Evolutionary conservation across 257 asterid genomes (phyloP).

Genomic region (Solanum neorickii): DNA sequence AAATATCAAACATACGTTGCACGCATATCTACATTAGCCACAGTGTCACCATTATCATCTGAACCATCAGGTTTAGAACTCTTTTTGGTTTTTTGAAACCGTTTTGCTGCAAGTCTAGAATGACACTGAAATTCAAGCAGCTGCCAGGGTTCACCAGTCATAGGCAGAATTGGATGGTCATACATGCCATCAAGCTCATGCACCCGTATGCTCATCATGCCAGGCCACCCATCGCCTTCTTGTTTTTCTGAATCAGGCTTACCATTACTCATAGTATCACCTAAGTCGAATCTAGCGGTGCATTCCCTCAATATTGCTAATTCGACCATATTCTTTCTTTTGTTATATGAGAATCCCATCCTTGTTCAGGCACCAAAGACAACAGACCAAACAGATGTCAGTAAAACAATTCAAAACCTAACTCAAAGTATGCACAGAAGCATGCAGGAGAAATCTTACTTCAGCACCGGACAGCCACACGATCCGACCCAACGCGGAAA

Average conservation of each 20-base stretch:
- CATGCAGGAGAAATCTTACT: constrained; percentile 41
- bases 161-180: constrained; percentile 93
- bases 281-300: constrained; percentile 69
- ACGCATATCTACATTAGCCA: constrained; percentile 53
- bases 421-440: constrained; percentile 10
- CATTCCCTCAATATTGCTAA: constrained; percentile 86
- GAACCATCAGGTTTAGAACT: constrained; percentile 91
- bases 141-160: constrained; percentile 99
- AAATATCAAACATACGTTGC: constrained; percentile 44
- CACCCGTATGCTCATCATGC: constrained; percentile 98
- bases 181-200: constrained; percentile 99
- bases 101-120: constrained; percentile 94
- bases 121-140: constrained; percentile 94
- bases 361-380: constrained; percentile 27
- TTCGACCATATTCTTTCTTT: constrained; percentile 90
- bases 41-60: constrained; percentile 83
- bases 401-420: constrained; percentile 8
- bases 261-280: constrained; percentile 37
- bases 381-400: constrained; percentile 17
- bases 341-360: constrained; percentile 96
- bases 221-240: constrained; percentile 97
- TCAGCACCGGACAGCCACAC: constrained; percentile 94
- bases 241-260: constrained; percentile 70
- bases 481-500: constrained; percentile 99
- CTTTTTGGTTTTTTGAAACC: constrained; percentile 89